Conservation (phyloP, 1,284 basidiomycete genomes). For the Agroathelia rolfsii region DNA sequence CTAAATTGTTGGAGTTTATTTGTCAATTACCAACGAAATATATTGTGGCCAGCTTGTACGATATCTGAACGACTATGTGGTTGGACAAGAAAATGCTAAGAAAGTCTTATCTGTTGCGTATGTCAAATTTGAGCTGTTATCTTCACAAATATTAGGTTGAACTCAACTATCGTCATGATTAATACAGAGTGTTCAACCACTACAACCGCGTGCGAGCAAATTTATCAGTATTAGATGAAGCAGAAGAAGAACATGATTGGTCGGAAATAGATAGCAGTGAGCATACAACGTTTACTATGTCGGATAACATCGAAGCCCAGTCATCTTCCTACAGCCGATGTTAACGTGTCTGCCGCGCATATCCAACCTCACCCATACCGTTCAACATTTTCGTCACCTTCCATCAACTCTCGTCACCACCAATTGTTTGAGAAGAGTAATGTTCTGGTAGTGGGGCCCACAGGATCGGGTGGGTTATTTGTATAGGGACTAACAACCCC, state of each 20-base stretch:
- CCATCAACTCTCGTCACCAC: constrained; percentile 32
- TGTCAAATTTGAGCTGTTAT: constrained; percentile 26
- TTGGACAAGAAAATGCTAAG: constrained; percentile 89
- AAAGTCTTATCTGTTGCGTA: constrained; percentile 87
- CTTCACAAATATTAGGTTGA: constrained; percentile 7
- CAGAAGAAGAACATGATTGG: constrained; percentile 25
- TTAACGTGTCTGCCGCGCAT: constrained; percentile 39
- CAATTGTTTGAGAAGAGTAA: constrained; percentile 88
- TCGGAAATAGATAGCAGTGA: constrained; percentile 19
- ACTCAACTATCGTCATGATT: constrained; percentile 7
- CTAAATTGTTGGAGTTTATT: not conserved
- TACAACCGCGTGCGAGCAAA: constrained; percentile 76
- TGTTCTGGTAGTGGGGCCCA: constrained; percentile 82
- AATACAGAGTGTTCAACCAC: constrained; percentile 79
- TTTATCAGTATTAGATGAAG: constrained; percentile 36
- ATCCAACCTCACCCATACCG: constrained; percentile 44
- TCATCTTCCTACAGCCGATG: constrained; percentile 17
- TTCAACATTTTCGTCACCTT: constrained; percentile 25
- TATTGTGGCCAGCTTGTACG: constrained; percentile 53
- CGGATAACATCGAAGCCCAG: constrained; percentile 2
- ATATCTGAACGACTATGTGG: constrained; percentile 83
- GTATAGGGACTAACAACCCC: constrained; percentile 1
- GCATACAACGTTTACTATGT: constrained; percentile 16
- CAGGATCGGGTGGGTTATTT: constrained; percentile 56
- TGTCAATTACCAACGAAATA: not conserved